Evolutionary conservation across 306 rosid genomes (phyloP), one percentile per base, ranked within the genome.

Genomic region (Crataegus laevigata): DNA sequence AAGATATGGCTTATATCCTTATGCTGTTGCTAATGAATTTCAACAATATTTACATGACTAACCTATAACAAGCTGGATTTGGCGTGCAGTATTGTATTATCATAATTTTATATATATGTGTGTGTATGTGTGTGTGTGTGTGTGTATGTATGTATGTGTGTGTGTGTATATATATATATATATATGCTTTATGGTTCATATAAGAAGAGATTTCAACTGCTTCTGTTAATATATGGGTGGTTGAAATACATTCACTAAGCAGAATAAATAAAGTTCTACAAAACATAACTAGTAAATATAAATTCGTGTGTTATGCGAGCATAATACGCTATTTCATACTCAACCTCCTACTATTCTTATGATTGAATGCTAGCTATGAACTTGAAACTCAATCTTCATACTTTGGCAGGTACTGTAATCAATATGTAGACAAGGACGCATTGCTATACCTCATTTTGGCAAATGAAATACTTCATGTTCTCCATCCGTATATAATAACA

Each of bases 341-440:
- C 67, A 69, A 52, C 64, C 11, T 75, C 50, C n/a, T 26, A 18
- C 47, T 43, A 32, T n/a, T 10, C 1, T 38, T 57, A 25, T 66
- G 34, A 11, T 72, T 36, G 38, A 50, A 57, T 40, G 59, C 34
- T 13, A 58, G 50, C 52, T 54, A 4, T 12, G 34, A 73, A 25
- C 38, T 52, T 50, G 51, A 32, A 29, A 45, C 28, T 81, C 73
- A 63, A 54, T 40, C 71, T 69, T 80, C 61, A 60, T 82, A 77
- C 68, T 66, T 50, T 80, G 79, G 77, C 90, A 94, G 97, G 87
- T 91, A 88, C 80, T 90, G 94, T 87, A 94, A 94, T 86, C 98
- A 94, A 87, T 94, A 88, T 80, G 93, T 94, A 38, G 98, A 94
- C 85, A 87, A 81, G 90, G 97, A 91, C 42, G 98, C 98, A 8